Percentiles rank a stretch among this genome's conserved stretches.
These are phyloP conservation scores for Xenoacremonium recifei DNA, from an alignment of 2,329 filamentous ascomycete species.

Conservation along the genomic window DNA sequence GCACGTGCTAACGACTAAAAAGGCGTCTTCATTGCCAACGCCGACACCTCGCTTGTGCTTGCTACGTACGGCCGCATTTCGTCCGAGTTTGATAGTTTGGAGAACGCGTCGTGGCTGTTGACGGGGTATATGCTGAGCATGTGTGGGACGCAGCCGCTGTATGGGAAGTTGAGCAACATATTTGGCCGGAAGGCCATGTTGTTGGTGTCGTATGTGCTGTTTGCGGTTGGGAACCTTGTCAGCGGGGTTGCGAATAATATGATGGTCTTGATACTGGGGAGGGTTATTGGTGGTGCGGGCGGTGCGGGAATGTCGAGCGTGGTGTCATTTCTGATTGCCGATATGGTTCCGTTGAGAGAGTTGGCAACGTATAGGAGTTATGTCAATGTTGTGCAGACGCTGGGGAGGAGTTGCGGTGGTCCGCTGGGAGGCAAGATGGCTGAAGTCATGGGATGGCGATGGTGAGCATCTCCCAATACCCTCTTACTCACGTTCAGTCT, in stretches of 20 bases:
- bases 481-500: too few species aligned
- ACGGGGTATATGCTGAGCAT: constrained; percentile 6
- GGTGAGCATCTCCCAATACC: constrained; percentile 9
- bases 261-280: constrained; percentile 2
- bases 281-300: constrained; percentile 5
- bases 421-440: constrained; percentile 8
- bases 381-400: constrained; percentile 10
- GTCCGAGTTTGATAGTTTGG: constrained; percentile 8
- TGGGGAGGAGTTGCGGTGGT: constrained; percentile 7
- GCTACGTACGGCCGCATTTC: constrained; percentile 6
- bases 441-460: constrained; percentile 11
- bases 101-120: constrained; percentile 7
- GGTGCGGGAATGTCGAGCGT: constrained; percentile 7
- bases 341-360: constrained; percentile 9
- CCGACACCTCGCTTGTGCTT: constrained; percentile 9
- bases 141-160: constrained; percentile 5
- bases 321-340: constrained; percentile 5
- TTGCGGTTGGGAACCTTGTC: constrained; percentile 3
- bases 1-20: neutral
- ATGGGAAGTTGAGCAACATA: constrained; percentile 11
- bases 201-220: constrained; percentile 3
- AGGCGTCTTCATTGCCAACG: constrained; percentile 11
- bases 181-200: constrained; percentile 7
- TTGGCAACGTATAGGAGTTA: constrained; percentile 11
- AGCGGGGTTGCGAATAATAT: constrained; percentile 2